Percentiles rank a stretch among this genome's conserved stretches.
phyloP scores from a whole-genome alignment of 495 filamentous ascomycete species.

The Hyaloscypha bicolor region DNA sequence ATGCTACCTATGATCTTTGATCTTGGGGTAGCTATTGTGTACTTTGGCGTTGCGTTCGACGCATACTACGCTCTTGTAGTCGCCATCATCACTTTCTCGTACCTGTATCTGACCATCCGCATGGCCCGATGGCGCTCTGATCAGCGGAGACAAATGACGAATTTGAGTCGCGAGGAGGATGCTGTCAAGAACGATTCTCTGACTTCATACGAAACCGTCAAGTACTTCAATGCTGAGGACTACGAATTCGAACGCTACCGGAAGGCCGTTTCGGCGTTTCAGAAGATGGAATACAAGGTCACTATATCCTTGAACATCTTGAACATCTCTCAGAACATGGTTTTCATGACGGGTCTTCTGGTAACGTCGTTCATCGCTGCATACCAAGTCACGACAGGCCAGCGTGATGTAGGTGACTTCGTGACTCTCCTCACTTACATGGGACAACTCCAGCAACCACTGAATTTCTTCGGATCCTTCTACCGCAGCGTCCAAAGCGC shows the following conservation, averaged over 20 bases:
- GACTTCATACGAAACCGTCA: slow-evolving; percentile 96
- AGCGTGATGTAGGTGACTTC: slow-evolving; percentile 75
- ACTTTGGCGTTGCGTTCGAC: slow-evolving; percentile 80
- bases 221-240: slow-evolving; percentile 96
- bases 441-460: slow-evolving; percentile 84
- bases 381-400: slow-evolving; percentile 78
- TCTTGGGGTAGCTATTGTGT: slow-evolving; percentile 81
- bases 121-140: slow-evolving; percentile 93
- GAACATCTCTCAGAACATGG: slow-evolving; percentile 91
- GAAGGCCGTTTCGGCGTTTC: slow-evolving; percentile 76
- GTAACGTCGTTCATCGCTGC: slow-evolving; percentile 84
- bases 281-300: slow-evolving; percentile 85
- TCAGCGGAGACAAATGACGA: slow-evolving; percentile 90
- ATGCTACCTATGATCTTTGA: slow-evolving; percentile 95
- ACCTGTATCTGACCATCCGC: slow-evolving; percentile 92
- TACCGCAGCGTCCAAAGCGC: slow-evolving; percentile 95
- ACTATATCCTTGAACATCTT: slow-evolving; percentile 85
- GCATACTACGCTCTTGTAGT: slow-evolving; percentile 92
- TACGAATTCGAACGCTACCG: slow-evolving; percentile 91
- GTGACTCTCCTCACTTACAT: slow-evolving; percentile 85
- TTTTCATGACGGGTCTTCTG: slow-evolving; percentile 90
- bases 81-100: slow-evolving; percentile 89
- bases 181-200: slow-evolving; percentile 99
- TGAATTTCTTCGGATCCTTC: slow-evolving; percentile 98
- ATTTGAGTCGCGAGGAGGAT: slow-evolving; percentile 90